Evolutionary conservation across 768 basidiomycete genomes (phyloP).

Genomic region (Lactarius sp.): DNA sequence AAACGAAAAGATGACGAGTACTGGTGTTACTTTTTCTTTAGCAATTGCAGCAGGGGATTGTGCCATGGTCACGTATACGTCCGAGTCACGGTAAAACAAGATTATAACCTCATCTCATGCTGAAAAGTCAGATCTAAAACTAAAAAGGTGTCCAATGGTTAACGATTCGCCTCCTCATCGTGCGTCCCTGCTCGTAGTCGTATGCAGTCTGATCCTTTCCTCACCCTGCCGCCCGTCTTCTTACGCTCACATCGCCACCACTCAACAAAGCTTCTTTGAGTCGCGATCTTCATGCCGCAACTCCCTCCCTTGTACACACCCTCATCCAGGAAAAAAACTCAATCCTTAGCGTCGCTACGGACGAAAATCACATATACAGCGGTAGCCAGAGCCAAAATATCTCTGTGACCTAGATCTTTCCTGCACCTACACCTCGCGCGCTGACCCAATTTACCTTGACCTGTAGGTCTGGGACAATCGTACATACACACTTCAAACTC

Average conservation of each 20-base stretch:
- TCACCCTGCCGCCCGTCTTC: slow-evolving; percentile 16
- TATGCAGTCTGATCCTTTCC: slow-evolving; percentile 9
- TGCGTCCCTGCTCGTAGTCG: slow-evolving; percentile 5
- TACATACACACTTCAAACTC: slow-evolving; percentile 61
- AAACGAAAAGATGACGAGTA: too few relatives aligned
- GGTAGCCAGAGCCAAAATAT: slow-evolving; percentile 25
- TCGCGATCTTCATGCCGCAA: slow-evolving; percentile 13
- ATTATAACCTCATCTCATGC: not conserved
- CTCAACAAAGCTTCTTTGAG: slow-evolving; percentile 21
- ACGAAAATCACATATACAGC: slow-evolving; percentile 23
- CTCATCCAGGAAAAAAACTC: slow-evolving; percentile 19
- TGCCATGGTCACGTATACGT: not conserved
- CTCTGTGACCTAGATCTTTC: slow-evolving; percentile 11
- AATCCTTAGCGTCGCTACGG: slow-evolving; percentile 18
- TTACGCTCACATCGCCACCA: not conserved
- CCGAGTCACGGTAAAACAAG: too few relatives aligned
- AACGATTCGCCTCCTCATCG: not conserved
- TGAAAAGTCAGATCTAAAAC: not conserved
- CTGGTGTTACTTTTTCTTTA: slow-evolving; percentile 4
- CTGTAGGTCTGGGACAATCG: slow-evolving; percentile 80
- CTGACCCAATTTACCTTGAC: not conserved
- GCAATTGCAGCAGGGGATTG: not conserved
- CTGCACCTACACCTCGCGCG: not conserved
- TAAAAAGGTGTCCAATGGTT: not conserved
- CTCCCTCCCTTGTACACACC: slow-evolving; percentile 16